Conservation (phyloP, 2,329 filamentous ascomycete species). For the Thelonectria blattea region DNA sequence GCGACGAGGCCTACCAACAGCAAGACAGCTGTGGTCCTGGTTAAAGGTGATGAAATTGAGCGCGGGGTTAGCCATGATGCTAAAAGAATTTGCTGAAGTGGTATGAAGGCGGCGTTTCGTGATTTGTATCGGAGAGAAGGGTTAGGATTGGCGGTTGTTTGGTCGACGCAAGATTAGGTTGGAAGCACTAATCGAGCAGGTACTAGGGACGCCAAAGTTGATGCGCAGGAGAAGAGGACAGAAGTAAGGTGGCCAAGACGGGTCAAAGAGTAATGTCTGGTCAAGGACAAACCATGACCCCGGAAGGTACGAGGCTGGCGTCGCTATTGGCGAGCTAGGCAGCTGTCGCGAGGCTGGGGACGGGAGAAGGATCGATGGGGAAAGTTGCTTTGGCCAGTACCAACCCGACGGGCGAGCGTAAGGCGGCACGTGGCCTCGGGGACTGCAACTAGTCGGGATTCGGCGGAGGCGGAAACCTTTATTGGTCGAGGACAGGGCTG, state of each 20-base stretch:
- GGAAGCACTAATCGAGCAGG: background rate
- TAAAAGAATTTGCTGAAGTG: background rate
- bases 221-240: background rate
- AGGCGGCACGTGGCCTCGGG: background rate
- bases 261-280: background rate
- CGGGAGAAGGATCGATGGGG: conserved; percentile 15
- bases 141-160: background rate
- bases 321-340: conserved; percentile 25
- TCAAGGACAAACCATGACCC: conserved; percentile 21
- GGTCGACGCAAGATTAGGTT: background rate
- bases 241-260: background rate
- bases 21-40: conserved; percentile 96
- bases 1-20: conserved; percentile 73
- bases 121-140: background rate
- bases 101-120: background rate
- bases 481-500: background rate
- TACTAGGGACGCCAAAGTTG: background rate
- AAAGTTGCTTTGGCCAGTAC: conserved; percentile 15
- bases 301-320: conserved; percentile 13
- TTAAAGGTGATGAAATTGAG: conserved; percentile 99
- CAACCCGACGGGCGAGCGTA: background rate
- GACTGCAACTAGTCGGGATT: background rate
- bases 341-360: conserved; percentile 35
- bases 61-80: conserved; percentile 68
- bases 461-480: background rate